These are phyloP conservation scores for Myochromella boudieri DNA, from an alignment of 768 basidiomycete species.

Conservation along the genomic window DNA sequence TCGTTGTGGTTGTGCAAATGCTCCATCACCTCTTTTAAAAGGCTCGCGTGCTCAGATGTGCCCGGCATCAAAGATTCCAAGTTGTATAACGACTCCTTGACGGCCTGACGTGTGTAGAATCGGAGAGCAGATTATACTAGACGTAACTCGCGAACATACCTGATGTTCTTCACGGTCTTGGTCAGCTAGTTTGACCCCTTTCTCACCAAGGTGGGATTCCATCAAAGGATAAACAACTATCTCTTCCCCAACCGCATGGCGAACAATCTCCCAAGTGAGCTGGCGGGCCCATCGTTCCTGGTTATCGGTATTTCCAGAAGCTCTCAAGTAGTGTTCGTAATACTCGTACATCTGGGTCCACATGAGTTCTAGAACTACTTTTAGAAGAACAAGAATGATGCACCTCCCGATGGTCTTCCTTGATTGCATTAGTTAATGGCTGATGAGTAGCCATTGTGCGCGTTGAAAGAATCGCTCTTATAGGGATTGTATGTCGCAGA, in stretches of 20 bases:
- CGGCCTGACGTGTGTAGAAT: constrained; percentile 3
- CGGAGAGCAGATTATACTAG: not conserved
- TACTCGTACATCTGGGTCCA: constrained; percentile 54
- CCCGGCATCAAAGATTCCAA: constrained; percentile 46
- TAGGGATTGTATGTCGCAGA: not conserved
- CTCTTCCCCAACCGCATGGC: constrained; percentile 63
- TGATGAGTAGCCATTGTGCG: constrained; percentile 18
- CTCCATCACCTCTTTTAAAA: constrained; percentile 46
- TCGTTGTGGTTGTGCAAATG: constrained; percentile 54
- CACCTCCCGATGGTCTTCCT: constrained; percentile 52
- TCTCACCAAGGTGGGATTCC: constrained; percentile 52
- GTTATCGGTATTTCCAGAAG: constrained; percentile 40
- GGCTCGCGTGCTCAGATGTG: constrained; percentile 38
- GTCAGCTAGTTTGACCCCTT: constrained; percentile 51
- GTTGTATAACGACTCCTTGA: constrained; percentile 23
- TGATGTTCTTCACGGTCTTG: constrained; percentile 58
- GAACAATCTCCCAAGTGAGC: constrained; percentile 59
- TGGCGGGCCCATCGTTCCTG: constrained; percentile 56
- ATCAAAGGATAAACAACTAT: constrained; percentile 64
- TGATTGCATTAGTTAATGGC: constrained; percentile 41
- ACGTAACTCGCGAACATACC: constrained; percentile 27
- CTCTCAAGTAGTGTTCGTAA: constrained; percentile 47
- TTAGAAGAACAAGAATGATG: not conserved
- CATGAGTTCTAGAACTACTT: not conserved
- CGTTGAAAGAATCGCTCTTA: not conserved